phyloP scores from a whole-genome alignment of 352 stramenopile species.

The Phytophthora quininea region DNA sequence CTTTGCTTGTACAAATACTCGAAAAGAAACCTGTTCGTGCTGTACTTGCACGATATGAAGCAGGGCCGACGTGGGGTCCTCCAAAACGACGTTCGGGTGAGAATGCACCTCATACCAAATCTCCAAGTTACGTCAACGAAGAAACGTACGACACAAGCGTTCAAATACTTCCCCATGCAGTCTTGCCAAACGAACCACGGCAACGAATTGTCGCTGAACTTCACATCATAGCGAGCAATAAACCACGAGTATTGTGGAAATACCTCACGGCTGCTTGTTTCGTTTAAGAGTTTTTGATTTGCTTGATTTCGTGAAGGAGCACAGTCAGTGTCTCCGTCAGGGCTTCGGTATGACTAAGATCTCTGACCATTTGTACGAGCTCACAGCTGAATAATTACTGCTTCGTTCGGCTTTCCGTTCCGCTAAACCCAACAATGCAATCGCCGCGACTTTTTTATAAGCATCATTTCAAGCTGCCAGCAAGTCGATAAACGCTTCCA shows the following conservation, averaged over 20 bases:
- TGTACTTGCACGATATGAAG: conserved; percentile 13
- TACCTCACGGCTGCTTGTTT: neutral
- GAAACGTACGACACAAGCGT: neutral
- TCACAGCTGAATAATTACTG: conserved; percentile 3
- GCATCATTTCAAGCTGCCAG: neutral
- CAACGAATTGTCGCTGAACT: conserved; percentile 1
- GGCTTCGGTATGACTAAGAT: neutral
- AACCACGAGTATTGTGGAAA: conserved; percentile 3
- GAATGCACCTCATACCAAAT: conserved; percentile 5
- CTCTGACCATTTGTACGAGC: neutral
- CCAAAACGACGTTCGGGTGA: conserved; percentile 14
- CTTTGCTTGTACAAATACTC: conserved; percentile 1
- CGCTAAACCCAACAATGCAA: conserved; percentile 6
- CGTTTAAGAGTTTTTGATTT: conserved; percentile 7
- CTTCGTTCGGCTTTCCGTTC: conserved; percentile 1
- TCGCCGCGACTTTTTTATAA: conserved; percentile 6
- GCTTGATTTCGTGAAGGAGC: conserved; percentile 4
- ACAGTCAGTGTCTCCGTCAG: conserved; percentile 3
- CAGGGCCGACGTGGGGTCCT: conserved; percentile 6
- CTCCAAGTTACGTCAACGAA: conserved; percentile 13
- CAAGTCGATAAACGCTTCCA: conserved; percentile 11
- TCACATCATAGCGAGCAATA: conserved; percentile 3
- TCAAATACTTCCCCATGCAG: conserved; percentile 9
- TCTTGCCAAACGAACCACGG: neutral
- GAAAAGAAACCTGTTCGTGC: neutral